A percentile compares a stretch with the other conserved stretches of the same genome.
Conservation (phyloP, 805 yeast species). For the Clavispora vitiphila region DNA sequence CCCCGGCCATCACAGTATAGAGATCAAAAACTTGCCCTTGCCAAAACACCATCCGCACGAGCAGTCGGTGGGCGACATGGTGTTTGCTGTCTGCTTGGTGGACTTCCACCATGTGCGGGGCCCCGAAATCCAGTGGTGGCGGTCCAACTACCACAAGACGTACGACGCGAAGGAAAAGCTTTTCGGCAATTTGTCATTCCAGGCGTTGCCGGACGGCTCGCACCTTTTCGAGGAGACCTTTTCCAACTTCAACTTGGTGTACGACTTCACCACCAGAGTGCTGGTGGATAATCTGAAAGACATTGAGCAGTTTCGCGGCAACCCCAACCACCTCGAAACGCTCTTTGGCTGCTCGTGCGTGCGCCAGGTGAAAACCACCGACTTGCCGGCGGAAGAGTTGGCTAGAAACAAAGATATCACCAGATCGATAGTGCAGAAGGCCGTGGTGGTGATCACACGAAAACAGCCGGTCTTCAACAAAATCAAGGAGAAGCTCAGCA, state of each 20-base stretch:
- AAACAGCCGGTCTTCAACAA: conserved; percentile 81
- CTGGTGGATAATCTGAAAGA: conserved; percentile 43
- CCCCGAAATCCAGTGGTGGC: conserved; percentile 92
- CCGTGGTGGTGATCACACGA: conserved; percentile 78
- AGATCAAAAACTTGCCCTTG: conserved; percentile 32
- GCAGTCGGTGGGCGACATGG: conserved; percentile 27
- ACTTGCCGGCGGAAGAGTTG: conserved; percentile 41
- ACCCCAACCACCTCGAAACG: conserved; percentile 48
- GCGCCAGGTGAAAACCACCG: conserved; percentile 67
- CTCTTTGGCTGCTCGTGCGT: conserved; percentile 95
- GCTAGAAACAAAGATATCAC: conserved; percentile 61
- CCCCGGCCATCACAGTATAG: conserved; percentile 16
- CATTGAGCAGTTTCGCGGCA: conserved; percentile 29
- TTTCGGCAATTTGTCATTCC: conserved; percentile 90
- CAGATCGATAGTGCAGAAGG: conserved; percentile 85
- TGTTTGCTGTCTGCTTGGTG: conserved; percentile 83
- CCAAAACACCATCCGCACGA: conserved; percentile 11
- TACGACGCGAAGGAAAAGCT: conserved; percentile 32
- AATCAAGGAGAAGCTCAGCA: conserved; percentile 82
- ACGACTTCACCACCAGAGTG: conserved; percentile 47
- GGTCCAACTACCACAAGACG: conserved; percentile 40
- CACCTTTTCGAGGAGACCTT: conserved; percentile 92
- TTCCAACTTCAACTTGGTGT: conserved; percentile 79
- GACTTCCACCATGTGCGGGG: conserved; percentile 91
- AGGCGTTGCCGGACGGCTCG: conserved; percentile 93